A percentile compares a stretch with the other conserved stretches of the same genome.
Evolutionary conservation across 2,329 filamentous ascomycete genomes (phyloP).

Genomic region (Fusarium duplospermum): DNA sequence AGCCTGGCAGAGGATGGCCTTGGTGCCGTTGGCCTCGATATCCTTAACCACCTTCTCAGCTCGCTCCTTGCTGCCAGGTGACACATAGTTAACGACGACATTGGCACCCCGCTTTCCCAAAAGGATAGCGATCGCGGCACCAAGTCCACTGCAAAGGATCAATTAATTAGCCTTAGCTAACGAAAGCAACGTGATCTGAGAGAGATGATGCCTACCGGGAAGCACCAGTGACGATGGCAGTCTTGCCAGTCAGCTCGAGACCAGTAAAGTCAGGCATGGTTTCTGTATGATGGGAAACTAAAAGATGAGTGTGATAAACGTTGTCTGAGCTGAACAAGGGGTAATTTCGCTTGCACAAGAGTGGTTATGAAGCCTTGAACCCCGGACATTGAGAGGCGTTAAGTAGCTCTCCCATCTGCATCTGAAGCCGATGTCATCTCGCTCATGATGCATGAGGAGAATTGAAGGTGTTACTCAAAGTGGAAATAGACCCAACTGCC

Average conservation of each 20-base stretch:
- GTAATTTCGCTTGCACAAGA: neutral
- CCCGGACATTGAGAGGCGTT: neutral
- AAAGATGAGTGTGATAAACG: neutral
- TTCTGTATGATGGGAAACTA: neutral
- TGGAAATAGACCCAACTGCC: neutral
- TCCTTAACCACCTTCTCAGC: conserved; percentile 32
- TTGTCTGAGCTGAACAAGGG: neutral
- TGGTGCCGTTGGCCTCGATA: conserved; percentile 32
- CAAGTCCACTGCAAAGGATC: conserved; percentile 26
- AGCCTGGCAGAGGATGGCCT: conserved; percentile 33
- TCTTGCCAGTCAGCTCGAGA: conserved; percentile 41
- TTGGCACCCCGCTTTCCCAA: conserved; percentile 37
- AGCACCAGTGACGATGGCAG: conserved; percentile 40
- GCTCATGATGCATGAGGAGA: neutral
- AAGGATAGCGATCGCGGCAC: conserved; percentile 31
- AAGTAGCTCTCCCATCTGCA: neutral
- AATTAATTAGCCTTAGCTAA: neutral
- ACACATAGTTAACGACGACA: conserved; percentile 36
- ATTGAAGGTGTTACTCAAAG: neutral
- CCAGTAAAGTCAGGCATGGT: conserved; percentile 30
- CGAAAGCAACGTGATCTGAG: neutral
- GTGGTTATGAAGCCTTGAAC: neutral
- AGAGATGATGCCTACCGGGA: conserved; percentile 21
- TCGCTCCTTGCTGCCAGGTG: conserved; percentile 24
- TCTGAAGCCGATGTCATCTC: neutral